phyloP scores from a whole-genome alignment of 78 protist genomes.

The slime mould (Dictyostelium discoideum) region dicty_2.7 NC_007088.5:2490501-2491000 shows the following conservation, averaged over 20 bases:
- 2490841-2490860: conserved; percentile 21
- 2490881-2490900: not conserved
- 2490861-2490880: conserved; percentile 24
- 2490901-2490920: not conserved
- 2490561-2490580: conserved; percentile 61
- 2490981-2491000: not conserved
- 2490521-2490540: conserved; percentile 30
- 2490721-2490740: not conserved
- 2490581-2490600: conserved; percentile 44
- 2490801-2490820: conserved; percentile 15
- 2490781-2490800: conserved; percentile 25
- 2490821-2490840: conserved; percentile 21
- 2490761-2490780: conserved; percentile 23
- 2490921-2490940: not conserved
- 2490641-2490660: conserved; percentile 30
- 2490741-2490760: not conserved
- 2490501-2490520: conserved; percentile 62
- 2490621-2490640: conserved; percentile 60
- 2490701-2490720: conserved; percentile 25
- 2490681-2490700: conserved; percentile 51
- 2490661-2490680: conserved; percentile 57
- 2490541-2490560: conserved; percentile 18
- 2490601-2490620: conserved; percentile 44
- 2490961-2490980: not conserved
- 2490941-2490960: not conserved